Base-by-base conservation (phyloP, 352 stramenopile genomes). In the Phytopythium ostracodes region DNA sequence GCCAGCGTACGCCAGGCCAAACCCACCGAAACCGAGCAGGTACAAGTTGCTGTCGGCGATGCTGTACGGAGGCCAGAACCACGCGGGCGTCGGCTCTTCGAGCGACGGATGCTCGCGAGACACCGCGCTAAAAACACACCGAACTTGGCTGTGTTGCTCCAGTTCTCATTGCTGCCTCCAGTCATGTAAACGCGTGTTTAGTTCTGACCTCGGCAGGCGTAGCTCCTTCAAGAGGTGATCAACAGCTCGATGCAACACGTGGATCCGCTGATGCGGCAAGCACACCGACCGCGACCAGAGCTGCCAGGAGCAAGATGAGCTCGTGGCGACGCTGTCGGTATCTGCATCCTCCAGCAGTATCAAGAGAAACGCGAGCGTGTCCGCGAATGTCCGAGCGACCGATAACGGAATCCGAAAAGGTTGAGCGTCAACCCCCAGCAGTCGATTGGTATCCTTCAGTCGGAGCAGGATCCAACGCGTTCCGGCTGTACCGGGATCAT, bases 1-100 rank as follows among this genome's bases (percentile, higher is more conserved):
- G 8, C 53, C 54, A 18, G 15, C 27, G 15, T 44, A 59, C 12
- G 62, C 61, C 9, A 7, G 10, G 11, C 33, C 61, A 29, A 54
- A 62, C 3, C n/a, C n/a, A 6, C 61, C 61, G 27, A 46, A 56
- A 46, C 64, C 60, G 17, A 70, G 60, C 4, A 22, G 20, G 46
- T 3, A 12, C 10, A 56, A 9, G 8, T 14, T 20, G 44, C 61
- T 59, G 31, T 59, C 62, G 36, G 64, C 42, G 17, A 70, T 59
- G 46, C 50, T 59, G 27, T 70, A 52, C 1, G 53, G 56, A 25
- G 53, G 56, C 40, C 64, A 65, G 47, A 70, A 66, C 64, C 64
- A 70, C 0, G 59, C 46, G 2, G 64, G 64, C 11, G 64, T 60
- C 8, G 3, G 11, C 59, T 44, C 8, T 62, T 36, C 17, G 49